Evolutionary conservation across 1,284 basidiomycete genomes (phyloP), one percentile per base, ranked within the genome.

Genomic region (Phylloboletellus chloephorus): DNA sequence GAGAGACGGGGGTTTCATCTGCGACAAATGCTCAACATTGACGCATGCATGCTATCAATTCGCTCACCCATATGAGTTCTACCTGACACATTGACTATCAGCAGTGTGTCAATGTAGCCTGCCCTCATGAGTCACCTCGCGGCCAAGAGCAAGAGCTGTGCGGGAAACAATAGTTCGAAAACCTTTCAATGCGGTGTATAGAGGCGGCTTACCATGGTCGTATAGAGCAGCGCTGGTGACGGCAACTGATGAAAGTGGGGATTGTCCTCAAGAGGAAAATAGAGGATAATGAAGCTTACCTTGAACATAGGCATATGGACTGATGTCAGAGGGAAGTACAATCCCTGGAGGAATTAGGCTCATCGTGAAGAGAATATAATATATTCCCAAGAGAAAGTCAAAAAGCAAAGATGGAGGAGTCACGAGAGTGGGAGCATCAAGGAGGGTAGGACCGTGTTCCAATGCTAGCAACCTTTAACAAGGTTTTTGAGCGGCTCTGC

Each of bases 21-120:
- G 21, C 4, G 10, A 26, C 7, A 21, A n/a, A 37, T 22, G 28
- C 7, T 46, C 13, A 41, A 29, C 26, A 35, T 20, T 7, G 5
- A 19, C 11, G 20, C 19, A 31, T 26, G 9, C 20, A 19, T n/a
- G 23, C 21, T 17, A 24, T 26, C 7, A 10, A n/a, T 31, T 12
- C 4, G 24, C 57, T 39, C 37, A 61, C 57, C 59, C 61, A 64
- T 44, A 59, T 46, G n/a, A 62, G 53, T 5, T 62, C 60, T 34
- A 59, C 41, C 61, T 59, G 22, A 35, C 35, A 24, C 33, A 17
- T 22, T 9, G 8, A 15, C 4, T 6, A 20, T 57, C 20, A 51
- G 26, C 8, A 16, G 4, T n/a, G 2, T 33, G 24, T 31, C 25
- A 32, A 15, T 13, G 16, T 4, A 23, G 33, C 22, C 23, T 15